phyloP scores from a whole-genome alignment of 148 eudicot genomes.

The Rhododendron henanense region DNA sequence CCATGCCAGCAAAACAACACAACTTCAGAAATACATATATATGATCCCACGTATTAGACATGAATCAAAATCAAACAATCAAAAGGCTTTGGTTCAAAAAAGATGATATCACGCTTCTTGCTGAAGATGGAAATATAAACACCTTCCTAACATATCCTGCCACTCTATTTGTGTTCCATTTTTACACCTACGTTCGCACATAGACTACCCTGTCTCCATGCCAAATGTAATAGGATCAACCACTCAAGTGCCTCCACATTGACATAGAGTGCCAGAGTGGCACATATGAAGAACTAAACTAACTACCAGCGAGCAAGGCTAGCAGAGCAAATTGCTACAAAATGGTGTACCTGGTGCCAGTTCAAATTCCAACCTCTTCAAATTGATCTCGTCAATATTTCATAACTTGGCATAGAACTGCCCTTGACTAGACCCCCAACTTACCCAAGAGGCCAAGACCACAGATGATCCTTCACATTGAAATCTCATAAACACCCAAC shows the following conservation, averaged over 20 bases:
- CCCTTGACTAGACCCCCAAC: constrained; percentile 4
- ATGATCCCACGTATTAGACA: background rate
- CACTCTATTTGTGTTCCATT: background rate
- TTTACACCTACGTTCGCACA: background rate
- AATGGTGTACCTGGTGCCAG: background rate
- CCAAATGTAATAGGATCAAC: background rate
- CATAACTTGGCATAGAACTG: background rate
- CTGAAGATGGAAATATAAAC: background rate
- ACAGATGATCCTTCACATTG: background rate
- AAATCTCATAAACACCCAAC: background rate
- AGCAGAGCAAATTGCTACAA: background rate
- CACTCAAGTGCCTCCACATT: background rate
- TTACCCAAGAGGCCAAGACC: background rate
- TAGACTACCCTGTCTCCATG: background rate
- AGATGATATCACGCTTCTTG: background rate
- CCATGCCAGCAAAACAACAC: background rate
- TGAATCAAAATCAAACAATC: background rate
- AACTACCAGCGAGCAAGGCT: background rate
- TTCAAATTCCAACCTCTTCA: background rate
- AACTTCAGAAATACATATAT: background rate
- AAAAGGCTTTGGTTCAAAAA: background rate
- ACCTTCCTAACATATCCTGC: background rate
- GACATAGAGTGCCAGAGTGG: background rate
- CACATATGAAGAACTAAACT: background rate
- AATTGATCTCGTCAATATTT: background rate